Conservation (phyloP, 805 yeast species). For the Yarrowia alimentaria region DNA sequence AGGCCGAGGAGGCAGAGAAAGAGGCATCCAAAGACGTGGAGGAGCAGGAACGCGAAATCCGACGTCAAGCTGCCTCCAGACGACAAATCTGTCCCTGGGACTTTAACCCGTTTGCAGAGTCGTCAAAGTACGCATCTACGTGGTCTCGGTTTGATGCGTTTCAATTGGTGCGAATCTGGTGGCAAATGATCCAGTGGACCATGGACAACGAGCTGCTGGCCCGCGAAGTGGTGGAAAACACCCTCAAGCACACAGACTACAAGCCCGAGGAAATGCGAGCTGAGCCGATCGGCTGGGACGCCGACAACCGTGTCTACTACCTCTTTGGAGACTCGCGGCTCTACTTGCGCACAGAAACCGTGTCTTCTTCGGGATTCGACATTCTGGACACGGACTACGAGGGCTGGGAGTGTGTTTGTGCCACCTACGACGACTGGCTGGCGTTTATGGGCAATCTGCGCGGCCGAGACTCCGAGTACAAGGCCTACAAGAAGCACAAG, state of each 20-base stretch:
- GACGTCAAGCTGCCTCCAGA: no score
- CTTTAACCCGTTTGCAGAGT: slow-evolving; percentile 12
- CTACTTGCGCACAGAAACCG: slow-evolving; percentile 33
- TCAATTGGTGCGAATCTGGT: slow-evolving; percentile 27
- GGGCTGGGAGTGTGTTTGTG: slow-evolving; percentile 13
- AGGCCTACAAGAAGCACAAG: background rate
- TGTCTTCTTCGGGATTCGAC: slow-evolving; percentile 30
- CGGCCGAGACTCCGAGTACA: slow-evolving; percentile 2
- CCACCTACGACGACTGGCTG: slow-evolving; percentile 8
- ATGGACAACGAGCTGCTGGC: slow-evolving; percentile 28
- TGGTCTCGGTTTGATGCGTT: background rate
- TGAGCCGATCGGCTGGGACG: slow-evolving; percentile 11
- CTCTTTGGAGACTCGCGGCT: slow-evolving; percentile 42
- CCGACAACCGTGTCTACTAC: slow-evolving; percentile 32
- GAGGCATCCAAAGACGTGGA: background rate
- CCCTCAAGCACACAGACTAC: background rate
- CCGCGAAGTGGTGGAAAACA: slow-evolving; percentile 4
- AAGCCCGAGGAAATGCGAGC: slow-evolving; percentile 3
- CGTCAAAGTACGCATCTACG: background rate
- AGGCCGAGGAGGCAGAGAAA: background rate
- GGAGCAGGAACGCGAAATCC: no score
- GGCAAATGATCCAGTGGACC: slow-evolving; percentile 32
- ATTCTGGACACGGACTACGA: slow-evolving; percentile 16
- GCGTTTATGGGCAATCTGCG: background rate
- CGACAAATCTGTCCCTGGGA: no score